A percentile compares a stretch with the other conserved stretches of the same genome.
Conservation (phyloP, 75 land plant species). For the Azolla pinnata region DNA sequence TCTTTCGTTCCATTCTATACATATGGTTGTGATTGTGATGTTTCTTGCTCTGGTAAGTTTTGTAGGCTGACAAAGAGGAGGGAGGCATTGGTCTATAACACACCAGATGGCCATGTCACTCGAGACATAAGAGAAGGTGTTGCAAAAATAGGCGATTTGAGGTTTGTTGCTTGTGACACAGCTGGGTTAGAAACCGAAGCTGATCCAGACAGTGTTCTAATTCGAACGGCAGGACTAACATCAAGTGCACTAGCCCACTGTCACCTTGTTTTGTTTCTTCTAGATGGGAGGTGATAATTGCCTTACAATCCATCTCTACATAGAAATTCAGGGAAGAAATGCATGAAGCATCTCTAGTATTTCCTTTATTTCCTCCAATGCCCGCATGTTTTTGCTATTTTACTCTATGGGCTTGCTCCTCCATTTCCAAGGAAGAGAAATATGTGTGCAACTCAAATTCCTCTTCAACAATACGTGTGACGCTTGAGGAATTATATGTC, state of each 20-base stretch:
- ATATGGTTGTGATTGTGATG: too few species aligned
- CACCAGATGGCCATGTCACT: slow-evolving; percentile 91
- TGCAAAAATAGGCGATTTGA: slow-evolving; percentile 81
- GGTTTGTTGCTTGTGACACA: slow-evolving; percentile 81
- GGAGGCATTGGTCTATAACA: slow-evolving; percentile 93
- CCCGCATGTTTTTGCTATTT: too few species aligned
- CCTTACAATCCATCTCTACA: not conserved
- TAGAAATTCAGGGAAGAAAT: too few species aligned
- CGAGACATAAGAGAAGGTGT: slow-evolving; percentile 93
- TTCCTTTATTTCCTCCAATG: too few species aligned
- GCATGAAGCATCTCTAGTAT: too few species aligned
- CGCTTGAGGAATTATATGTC: too few species aligned
- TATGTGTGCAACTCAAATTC: too few species aligned
- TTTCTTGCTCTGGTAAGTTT: too few species aligned
- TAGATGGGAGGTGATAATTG: slow-evolving; percentile 74
- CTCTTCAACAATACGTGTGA: too few species aligned
- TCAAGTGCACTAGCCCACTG: slow-evolving; percentile 50
- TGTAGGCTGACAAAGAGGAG: slow-evolving; percentile 79
- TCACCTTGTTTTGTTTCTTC: slow-evolving; percentile 74
- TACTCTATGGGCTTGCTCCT: too few species aligned
- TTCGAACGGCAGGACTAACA: slow-evolving; percentile 77
- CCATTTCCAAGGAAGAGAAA: too few species aligned
- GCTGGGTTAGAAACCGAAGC: slow-evolving; percentile 87
- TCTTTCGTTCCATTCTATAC: too few species aligned
- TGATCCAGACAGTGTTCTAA: slow-evolving; percentile 60